Conservation (phyloP, 1,284 basidiomycete genomes). For the Exsudoporus floridanus region DNA sequence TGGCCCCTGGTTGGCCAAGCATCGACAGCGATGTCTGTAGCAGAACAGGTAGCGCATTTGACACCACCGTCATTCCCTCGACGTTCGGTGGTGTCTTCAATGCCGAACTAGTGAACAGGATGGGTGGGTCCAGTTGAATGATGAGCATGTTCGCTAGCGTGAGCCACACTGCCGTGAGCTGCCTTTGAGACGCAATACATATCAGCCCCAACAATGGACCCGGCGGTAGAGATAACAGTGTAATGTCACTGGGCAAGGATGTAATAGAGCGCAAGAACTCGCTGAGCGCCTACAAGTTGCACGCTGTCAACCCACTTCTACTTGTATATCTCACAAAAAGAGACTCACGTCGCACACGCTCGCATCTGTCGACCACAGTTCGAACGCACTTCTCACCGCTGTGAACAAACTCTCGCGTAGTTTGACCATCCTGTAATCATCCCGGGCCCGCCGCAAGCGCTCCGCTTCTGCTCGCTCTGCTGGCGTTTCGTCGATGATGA, state of each 20-base stretch:
- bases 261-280: slow-evolving; percentile 83
- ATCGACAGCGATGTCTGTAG: slow-evolving; percentile 59
- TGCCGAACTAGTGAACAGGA: slow-evolving; percentile 44
- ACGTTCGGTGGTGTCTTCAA: slow-evolving; percentile 42
- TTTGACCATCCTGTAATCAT: slow-evolving; percentile 61
- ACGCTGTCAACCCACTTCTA: slow-evolving; percentile 6
- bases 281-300: slow-evolving; percentile 58
- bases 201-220: slow-evolving; percentile 78
- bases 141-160: slow-evolving; percentile 76
- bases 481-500: slow-evolving; percentile 60
- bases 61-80: slow-evolving; percentile 48
- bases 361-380: slow-evolving; percentile 75
- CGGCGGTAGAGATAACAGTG: slow-evolving; percentile 75
- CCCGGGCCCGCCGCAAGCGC: slow-evolving; percentile 58
- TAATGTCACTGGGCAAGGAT: slow-evolving; percentile 66
- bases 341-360: slow-evolving; percentile 70
- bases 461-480: slow-evolving; percentile 49
- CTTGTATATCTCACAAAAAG: not conserved
- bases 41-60: slow-evolving; percentile 56
- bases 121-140: slow-evolving; percentile 75
- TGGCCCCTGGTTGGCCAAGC: slow-evolving; percentile 59
- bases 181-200: slow-evolving; percentile 69
- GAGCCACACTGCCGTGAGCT: slow-evolving; percentile 82
- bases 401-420: slow-evolving; percentile 65
- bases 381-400: slow-evolving; percentile 60